A percentile compares a stretch with the other conserved stretches of the same genome.
Conservation (phyloP, 1,284 basidiomycete species). For the Austroboletus rostrupii region DNA sequence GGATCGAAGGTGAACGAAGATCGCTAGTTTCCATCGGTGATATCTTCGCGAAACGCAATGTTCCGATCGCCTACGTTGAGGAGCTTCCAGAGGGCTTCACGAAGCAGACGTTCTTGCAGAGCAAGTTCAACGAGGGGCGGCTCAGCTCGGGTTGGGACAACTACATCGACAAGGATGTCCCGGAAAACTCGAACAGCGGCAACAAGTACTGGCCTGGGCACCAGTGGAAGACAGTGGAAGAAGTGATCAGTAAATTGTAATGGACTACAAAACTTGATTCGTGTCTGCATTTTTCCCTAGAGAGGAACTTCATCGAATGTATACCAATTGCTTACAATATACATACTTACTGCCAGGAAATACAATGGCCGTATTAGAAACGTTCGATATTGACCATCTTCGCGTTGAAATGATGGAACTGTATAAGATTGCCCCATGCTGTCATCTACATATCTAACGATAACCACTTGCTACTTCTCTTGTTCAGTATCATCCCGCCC, state of each 20-base stretch:
- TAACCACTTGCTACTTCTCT: constrained; percentile 17
- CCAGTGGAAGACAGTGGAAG: constrained; percentile 26
- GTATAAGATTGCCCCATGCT: not conserved
- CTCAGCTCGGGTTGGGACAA: constrained; percentile 32
- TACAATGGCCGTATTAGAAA: not conserved
- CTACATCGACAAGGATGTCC: constrained; percentile 22
- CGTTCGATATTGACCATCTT: not conserved
- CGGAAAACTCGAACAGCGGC: constrained; percentile 21
- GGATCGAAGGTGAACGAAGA: constrained; percentile 36
- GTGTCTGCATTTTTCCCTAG: not conserved
- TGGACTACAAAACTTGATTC: not conserved
- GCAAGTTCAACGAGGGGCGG: constrained; percentile 21
- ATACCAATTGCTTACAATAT: not conserved
- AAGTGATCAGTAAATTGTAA: constrained; percentile 23
- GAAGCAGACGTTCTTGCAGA: constrained; percentile 30
- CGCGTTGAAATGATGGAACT: not conserved
- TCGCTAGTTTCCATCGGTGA: constrained; percentile 22
- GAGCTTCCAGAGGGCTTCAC: constrained; percentile 29
- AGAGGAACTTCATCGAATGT: constrained; percentile 7
- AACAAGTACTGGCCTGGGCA: constrained; percentile 30
- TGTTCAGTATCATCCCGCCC: constrained; percentile 19
- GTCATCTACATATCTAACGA: constrained; percentile 17
- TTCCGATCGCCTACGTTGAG: constrained; percentile 20
- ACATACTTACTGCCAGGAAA: not conserved
- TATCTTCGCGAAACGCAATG: constrained; percentile 22